These are phyloP conservation scores for Cornus suecica DNA, from an alignment of 148 eudicot species.

Conservation along the genomic window DNA sequence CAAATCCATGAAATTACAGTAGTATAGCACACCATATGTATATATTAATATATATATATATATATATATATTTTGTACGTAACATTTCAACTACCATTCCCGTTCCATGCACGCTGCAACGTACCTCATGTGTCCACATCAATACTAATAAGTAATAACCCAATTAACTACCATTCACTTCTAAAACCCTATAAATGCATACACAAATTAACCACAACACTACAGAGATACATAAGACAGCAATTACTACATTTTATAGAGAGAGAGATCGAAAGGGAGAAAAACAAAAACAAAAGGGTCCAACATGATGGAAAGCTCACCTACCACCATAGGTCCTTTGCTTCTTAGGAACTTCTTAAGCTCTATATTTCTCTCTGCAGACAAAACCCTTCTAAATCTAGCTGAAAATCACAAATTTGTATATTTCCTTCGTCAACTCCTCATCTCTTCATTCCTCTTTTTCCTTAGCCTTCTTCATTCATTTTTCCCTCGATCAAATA, in stretches of 20 bases:
- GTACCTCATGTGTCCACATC: neutral
- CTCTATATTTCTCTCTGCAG: constrained; percentile 30
- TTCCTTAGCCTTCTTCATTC: constrained; percentile 29
- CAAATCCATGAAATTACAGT: too few relatives aligned
- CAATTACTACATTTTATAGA: neutral
- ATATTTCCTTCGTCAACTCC: constrained; percentile 35
- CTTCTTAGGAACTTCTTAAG: constrained; percentile 38
- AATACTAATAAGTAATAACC: neutral
- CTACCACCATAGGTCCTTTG: constrained; percentile 28
- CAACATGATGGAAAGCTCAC: constrained; percentile 24
- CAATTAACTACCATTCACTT: too few relatives aligned
- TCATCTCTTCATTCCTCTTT: constrained; percentile 32
- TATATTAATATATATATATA: too few relatives aligned
- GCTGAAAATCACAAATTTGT: constrained; percentile 28
- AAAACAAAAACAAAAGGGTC: neutral
- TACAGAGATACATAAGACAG: neutral
- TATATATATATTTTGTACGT: too few relatives aligned
- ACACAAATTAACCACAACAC: neutral
- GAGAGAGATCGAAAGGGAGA: constrained; percentile 1
- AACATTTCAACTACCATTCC: too few relatives aligned
- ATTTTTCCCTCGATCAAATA: constrained; percentile 14
- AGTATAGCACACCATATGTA: too few relatives aligned
- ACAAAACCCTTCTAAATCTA: constrained; percentile 29
- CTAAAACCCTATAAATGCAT: neutral
- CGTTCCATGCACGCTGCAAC: too few relatives aligned